Evolutionary conservation across 352 stramenopile species (phyloP).

Genomic region (Globisporangium polare): DNA sequence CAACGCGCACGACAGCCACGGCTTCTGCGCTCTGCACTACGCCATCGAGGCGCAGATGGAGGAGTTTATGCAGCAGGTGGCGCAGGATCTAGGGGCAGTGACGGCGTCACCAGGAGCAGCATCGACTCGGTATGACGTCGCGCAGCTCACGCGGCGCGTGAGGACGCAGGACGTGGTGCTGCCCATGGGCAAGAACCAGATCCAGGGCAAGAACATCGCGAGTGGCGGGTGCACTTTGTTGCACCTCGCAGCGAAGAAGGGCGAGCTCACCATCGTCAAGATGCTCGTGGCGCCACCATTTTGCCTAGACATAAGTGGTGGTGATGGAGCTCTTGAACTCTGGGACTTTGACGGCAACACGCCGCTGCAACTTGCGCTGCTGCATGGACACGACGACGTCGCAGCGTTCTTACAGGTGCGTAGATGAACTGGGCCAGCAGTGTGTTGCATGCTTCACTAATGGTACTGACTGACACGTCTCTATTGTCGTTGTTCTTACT

Average conservation of each 20-base stretch:
- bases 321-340: constrained; percentile 5
- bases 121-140: neutral
- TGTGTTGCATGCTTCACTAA: neutral
- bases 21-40: constrained; percentile 72
- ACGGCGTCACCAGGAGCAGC: too few relatives aligned
- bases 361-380: constrained; percentile 34
- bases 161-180: constrained; percentile 67
- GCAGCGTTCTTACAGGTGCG: constrained; percentile 32
- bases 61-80: constrained; percentile 38
- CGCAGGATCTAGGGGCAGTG: constrained; percentile 19
- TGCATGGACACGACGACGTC: constrained; percentile 41
- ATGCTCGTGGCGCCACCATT: constrained; percentile 40
- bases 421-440: constrained; percentile 12
- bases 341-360: constrained; percentile 68
- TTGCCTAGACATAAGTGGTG: constrained; percentile 14
- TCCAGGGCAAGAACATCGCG: constrained; percentile 63
- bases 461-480: neutral
- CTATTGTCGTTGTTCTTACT: neutral
- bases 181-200: constrained; percentile 51
- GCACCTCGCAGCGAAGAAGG: constrained; percentile 62
- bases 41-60: constrained; percentile 71
- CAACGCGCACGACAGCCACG: constrained; percentile 63
- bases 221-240: constrained; percentile 69
- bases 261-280: constrained; percentile 46
- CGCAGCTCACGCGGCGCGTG: constrained; percentile 19